Evolutionary conservation across 768 basidiomycete species (phyloP).

Genomic region (Xanthoconium purpureum): DNA sequence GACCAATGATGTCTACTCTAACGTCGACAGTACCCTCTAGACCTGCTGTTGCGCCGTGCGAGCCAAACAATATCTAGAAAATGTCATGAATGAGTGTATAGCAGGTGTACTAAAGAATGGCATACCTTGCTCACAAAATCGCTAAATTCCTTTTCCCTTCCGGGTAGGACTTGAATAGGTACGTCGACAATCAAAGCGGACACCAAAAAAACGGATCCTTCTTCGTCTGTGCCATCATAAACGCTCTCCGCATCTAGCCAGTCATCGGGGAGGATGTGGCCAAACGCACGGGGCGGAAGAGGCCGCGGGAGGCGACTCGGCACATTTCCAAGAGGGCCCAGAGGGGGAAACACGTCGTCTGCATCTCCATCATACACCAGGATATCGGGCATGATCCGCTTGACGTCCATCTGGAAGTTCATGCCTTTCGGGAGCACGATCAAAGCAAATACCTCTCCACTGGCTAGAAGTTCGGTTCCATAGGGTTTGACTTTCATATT

Average conservation of each 20-base stretch:
- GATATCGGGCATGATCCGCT: slow-evolving; percentile 68
- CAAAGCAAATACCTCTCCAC: slow-evolving; percentile 62
- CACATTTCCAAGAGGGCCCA: slow-evolving; percentile 26
- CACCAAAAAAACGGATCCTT: slow-evolving; percentile 56
- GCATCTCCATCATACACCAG: slow-evolving; percentile 74
- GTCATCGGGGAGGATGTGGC: slow-evolving; percentile 64
- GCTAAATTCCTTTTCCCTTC: slow-evolving; percentile 72
- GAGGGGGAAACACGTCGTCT: slow-evolving; percentile 30
- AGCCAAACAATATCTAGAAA: slow-evolving; percentile 63
- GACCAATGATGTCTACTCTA: slow-evolving; percentile 52
- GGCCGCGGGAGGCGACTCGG: slow-evolving; percentile 59
- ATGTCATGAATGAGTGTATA: background rate
- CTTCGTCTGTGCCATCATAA: slow-evolving; percentile 41
- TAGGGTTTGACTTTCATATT: slow-evolving; percentile 68
- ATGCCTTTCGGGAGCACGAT: slow-evolving; percentile 71
- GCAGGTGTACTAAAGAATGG: background rate
- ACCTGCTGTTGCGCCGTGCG: slow-evolving; percentile 65
- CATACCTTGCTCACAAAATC: slow-evolving; percentile 73
- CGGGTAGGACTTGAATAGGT: slow-evolving; percentile 74
- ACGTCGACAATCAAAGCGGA: slow-evolving; percentile 68
- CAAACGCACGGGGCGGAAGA: slow-evolving; percentile 70
- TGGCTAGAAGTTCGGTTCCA: slow-evolving; percentile 54
- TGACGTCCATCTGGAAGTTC: slow-evolving; percentile 60
- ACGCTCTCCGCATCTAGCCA: slow-evolving; percentile 57
- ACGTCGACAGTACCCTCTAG: slow-evolving; percentile 64